Percentiles rank a stretch among this genome's conserved stretches.
Conservation (phyloP, 148 eudicot genomes). For the Persicaria maculosa region DNA sequence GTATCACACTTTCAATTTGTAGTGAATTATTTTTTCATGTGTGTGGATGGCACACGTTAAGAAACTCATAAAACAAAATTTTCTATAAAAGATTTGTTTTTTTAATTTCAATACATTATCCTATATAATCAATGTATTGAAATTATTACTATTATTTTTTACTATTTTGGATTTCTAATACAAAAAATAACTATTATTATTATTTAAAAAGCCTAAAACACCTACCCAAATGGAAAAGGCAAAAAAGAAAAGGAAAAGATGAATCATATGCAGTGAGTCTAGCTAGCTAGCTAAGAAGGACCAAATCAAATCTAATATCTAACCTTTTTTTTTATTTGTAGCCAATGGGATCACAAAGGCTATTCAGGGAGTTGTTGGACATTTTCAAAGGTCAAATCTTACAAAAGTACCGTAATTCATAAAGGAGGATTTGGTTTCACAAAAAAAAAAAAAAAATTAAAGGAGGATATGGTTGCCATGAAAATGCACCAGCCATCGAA, state of each 20-base stretch:
- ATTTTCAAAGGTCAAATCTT: conserved; percentile 1
- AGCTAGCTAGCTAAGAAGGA: background rate
- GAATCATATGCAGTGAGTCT: background rate
- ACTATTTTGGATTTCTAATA: too few relatives aligned
- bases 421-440: background rate
- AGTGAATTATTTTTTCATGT: background rate
- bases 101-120: too few relatives aligned
- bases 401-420: background rate
- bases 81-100: too few relatives aligned
- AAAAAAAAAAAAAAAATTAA: background rate
- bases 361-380: background rate
- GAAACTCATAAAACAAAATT: too few relatives aligned
- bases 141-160: too few relatives aligned
- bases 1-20: background rate
- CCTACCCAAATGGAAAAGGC: background rate
- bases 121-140: too few relatives aligned
- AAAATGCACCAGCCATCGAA: too few relatives aligned
- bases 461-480: too few relatives aligned
- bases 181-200: too few relatives aligned
- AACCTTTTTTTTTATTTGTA: background rate
- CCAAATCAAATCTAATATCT: background rate
- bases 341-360: background rate
- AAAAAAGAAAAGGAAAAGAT: background rate
- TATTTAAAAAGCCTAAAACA: background rate
- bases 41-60: too few relatives aligned